These are phyloP conservation scores for Serendipita sp. DNA, from an alignment of 768 basidiomycete genomes.

Conservation along the genomic window DNA sequence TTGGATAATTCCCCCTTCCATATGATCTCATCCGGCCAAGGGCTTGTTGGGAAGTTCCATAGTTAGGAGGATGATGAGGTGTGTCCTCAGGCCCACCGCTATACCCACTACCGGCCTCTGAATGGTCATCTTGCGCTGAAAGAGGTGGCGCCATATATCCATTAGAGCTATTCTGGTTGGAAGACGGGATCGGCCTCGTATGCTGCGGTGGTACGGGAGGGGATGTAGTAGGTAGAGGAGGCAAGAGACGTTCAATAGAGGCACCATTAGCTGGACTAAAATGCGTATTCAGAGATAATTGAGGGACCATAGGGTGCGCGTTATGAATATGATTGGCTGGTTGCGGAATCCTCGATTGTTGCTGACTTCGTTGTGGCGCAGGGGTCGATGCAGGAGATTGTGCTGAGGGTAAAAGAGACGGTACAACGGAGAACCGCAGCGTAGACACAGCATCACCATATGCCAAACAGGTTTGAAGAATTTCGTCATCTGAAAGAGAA, in stretches of 20 bases:
- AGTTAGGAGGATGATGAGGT: neutral
- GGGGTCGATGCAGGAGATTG: neutral
- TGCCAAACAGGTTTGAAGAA: neutral
- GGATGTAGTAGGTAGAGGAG: neutral
- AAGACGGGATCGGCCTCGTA: neutral
- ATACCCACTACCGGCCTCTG: constrained; percentile 1
- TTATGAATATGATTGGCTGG: neutral
- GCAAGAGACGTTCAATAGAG: neutral
- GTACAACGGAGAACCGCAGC: neutral
- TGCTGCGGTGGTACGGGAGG: neutral
- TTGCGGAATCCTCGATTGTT: neutral
- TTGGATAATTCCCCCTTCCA: neutral
- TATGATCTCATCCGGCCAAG: neutral
- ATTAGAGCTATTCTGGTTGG: neutral
- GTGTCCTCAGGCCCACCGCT: constrained; percentile 4
- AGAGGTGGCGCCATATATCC: neutral
- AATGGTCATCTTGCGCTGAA: neutral
- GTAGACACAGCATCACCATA: neutral
- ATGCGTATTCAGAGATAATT: neutral
- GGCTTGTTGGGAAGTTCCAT: neutral
- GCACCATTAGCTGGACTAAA: neutral
- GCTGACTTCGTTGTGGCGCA: neutral
- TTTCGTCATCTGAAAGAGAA: neutral
- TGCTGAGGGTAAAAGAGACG: neutral
- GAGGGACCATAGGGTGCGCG: neutral